phyloP scores from a whole-genome alignment of 1,284 basidiomycete species.

The Meira miltonrushii region DNA sequence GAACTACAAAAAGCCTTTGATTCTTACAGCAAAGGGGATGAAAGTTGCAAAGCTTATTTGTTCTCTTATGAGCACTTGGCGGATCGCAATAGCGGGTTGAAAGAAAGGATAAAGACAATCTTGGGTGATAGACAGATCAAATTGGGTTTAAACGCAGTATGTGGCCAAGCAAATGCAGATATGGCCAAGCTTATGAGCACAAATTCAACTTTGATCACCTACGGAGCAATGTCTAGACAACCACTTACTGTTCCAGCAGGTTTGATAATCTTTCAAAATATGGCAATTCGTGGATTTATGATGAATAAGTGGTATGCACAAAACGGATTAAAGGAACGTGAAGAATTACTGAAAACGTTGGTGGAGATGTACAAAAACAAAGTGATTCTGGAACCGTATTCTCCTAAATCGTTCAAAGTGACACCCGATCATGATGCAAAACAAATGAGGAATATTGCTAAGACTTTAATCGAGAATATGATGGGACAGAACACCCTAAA shows the following conservation, averaged over 20 bases:
- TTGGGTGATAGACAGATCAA: slow-evolving; percentile 40
- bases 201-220: slow-evolving; percentile 68
- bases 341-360: slow-evolving; percentile 58
- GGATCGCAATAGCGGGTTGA: slow-evolving; percentile 8
- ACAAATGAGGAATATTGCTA: background rate
- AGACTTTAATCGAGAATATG: background rate
- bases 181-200: slow-evolving; percentile 64
- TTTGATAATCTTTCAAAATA: slow-evolving; percentile 68
- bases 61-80: slow-evolving; percentile 64
- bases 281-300: slow-evolving; percentile 27
- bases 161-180: slow-evolving; percentile 64
- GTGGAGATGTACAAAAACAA: slow-evolving; percentile 59
- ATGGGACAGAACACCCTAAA: slow-evolving; percentile 1
- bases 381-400: slow-evolving; percentile 34
- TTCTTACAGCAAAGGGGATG: background rate
- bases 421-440: background rate
- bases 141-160: slow-evolving; percentile 73
- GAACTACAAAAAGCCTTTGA: slow-evolving; percentile 7
- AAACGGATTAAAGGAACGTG: slow-evolving; percentile 36
- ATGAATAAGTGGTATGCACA: slow-evolving; percentile 61
- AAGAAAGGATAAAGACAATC: slow-evolving; percentile 16
- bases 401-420: background rate
- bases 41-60: slow-evolving; percentile 12
- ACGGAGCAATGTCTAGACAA: slow-evolving; percentile 80
- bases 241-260: slow-evolving; percentile 72